These are phyloP conservation scores for Solanum chiquidenum DNA, from an alignment of 257 asterid species.

Conservation along the genomic window DNA sequence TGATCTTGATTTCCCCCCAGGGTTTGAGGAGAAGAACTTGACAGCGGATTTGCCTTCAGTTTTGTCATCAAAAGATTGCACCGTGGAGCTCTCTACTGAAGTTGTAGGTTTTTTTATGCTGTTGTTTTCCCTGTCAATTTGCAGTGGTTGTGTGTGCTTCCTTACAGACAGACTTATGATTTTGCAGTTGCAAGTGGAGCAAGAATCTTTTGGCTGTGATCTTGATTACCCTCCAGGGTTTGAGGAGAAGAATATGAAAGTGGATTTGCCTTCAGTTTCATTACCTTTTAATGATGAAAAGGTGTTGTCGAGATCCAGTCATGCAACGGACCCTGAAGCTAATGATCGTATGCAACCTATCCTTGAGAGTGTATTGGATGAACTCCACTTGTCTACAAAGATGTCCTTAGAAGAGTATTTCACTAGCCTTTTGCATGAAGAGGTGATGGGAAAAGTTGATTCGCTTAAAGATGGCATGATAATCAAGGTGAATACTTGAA, in stretches of 20 bases:
- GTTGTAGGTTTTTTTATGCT: slow-evolving; percentile 28
- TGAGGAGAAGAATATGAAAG: slow-evolving; percentile 24
- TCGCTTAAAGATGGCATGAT: slow-evolving; percentile 13
- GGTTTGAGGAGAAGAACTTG: slow-evolving; percentile 37
- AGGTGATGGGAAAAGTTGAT: slow-evolving; percentile 42
- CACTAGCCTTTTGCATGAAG: slow-evolving; percentile 42
- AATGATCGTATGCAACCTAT: slow-evolving; percentile 27
- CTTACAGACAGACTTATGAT: slow-evolving; percentile 12
- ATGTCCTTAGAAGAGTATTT: slow-evolving; percentile 32
- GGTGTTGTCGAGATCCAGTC: slow-evolving; percentile 9
- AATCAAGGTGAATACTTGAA: slow-evolving; percentile 33
- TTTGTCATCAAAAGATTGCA: slow-evolving; percentile 9
- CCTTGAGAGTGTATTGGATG: slow-evolving; percentile 46
- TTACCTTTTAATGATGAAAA: slow-evolving; percentile 17
- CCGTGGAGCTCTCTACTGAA: slow-evolving; percentile 25
- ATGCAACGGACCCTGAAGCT: slow-evolving; percentile 4
- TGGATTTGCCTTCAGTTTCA: slow-evolving; percentile 18
- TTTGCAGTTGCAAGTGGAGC: slow-evolving; percentile 40
- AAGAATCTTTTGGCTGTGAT: slow-evolving; percentile 37
- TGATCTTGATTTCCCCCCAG: slow-evolving; percentile 59
- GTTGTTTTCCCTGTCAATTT: slow-evolving; percentile 2
- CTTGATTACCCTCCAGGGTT: slow-evolving; percentile 77
- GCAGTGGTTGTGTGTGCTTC: slow-evolving; percentile 4
- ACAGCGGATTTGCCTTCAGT: slow-evolving; percentile 11
- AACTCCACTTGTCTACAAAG: slow-evolving; percentile 61